A percentile compares a stretch with the other conserved stretches of the same genome.
Conservation (phyloP, 2,329 filamentous ascomycete species). For the Aspergillus pseudotamarii region DNA sequence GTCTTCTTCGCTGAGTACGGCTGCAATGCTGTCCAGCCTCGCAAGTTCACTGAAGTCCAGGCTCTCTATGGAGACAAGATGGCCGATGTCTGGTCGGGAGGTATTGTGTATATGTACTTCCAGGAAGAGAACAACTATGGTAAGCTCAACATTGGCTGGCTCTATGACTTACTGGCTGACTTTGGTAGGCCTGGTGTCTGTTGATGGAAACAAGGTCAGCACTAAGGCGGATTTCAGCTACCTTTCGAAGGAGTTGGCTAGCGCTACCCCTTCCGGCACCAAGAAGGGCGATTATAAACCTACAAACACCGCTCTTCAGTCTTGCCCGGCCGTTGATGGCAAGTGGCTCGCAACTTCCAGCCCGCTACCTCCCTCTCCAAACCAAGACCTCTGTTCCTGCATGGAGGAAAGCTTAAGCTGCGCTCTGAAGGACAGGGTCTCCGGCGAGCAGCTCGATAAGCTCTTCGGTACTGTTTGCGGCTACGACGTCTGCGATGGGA, state of each 20-base stretch:
- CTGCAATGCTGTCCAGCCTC: constrained; percentile 74
- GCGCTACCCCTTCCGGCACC: constrained; percentile 66
- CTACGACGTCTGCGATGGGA: constrained; percentile 42
- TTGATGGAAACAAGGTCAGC: constrained; percentile 65
- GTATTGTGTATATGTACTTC: constrained; percentile 98
- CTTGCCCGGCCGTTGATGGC: constrained; percentile 67
- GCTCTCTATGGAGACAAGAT: constrained; percentile 79
- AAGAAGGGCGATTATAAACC: constrained; percentile 69
- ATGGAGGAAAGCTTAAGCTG: constrained; percentile 76
- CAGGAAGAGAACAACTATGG: constrained; percentile 87
- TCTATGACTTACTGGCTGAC: background rate
- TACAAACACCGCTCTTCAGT: constrained; percentile 65
- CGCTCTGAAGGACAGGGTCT: constrained; percentile 60
- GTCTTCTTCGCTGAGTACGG: constrained; percentile 98
- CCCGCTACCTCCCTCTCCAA: constrained; percentile 77
- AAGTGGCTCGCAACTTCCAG: constrained; percentile 68
- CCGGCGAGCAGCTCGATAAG: constrained; percentile 60
- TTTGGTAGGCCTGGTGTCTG: constrained; percentile 50
- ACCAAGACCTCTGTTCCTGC: constrained; percentile 77
- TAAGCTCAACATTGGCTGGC: constrained; percentile 34
- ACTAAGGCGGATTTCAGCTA: constrained; percentile 74
- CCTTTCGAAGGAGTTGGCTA: constrained; percentile 69
- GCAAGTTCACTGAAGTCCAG: constrained; percentile 80
- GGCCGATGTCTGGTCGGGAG: constrained; percentile 84
- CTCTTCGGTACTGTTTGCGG: constrained; percentile 64